Evolutionary conservation across 2,329 filamentous ascomycete species (phyloP), one percentile per base, ranked within the genome.

Genomic region (Talaromyces sp.): DNA sequence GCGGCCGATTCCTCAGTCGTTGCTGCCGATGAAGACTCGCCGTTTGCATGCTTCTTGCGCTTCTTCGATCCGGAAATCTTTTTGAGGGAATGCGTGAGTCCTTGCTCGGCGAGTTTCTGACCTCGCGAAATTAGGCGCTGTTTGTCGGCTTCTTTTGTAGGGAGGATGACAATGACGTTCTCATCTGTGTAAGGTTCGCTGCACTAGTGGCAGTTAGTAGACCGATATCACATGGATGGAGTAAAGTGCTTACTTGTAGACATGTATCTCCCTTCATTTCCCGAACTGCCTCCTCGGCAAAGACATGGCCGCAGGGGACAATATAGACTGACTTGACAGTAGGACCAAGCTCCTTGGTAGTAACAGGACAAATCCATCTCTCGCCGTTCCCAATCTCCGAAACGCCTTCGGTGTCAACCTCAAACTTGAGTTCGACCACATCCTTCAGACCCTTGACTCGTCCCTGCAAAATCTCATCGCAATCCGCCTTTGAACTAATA

Each of bases 251-350:
- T 72, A 85, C 84, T 77, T 84, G 79, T 67, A 87, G 73, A 70
- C 87, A 89, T 68, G 81, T 83, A 68, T 90, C 89, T 2, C 80
- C 84, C 27, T 83, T 83, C n/a, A 96, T 87, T 77, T 95, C 91
- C 70, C 89, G 90, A 69, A 98, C 89, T 8, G 93, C 92, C 62
- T 88, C 87, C 67, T 96, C 93, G 0, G 92, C 89, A 78, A 98
- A 98, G 0, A 92, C 93, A 81, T 99, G 96, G 0, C 95, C 96
- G 73, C 95, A 99, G 0, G 95, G 95, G 4, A 98, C 91, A 2
- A 99, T 73, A 72, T 98, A 99, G 1, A 96, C 92, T 0, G 92
- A 85, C 77, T 90, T 94, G 16, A 89, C 88, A 5, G 84, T 84
- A 0, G 93, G 88, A 0, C 95, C 95, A 27, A 99, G 80, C 75